These are phyloP conservation scores for Alliaria petiolata DNA, from an alignment of 345 rosid species.

Conservation along the genomic window DNA sequence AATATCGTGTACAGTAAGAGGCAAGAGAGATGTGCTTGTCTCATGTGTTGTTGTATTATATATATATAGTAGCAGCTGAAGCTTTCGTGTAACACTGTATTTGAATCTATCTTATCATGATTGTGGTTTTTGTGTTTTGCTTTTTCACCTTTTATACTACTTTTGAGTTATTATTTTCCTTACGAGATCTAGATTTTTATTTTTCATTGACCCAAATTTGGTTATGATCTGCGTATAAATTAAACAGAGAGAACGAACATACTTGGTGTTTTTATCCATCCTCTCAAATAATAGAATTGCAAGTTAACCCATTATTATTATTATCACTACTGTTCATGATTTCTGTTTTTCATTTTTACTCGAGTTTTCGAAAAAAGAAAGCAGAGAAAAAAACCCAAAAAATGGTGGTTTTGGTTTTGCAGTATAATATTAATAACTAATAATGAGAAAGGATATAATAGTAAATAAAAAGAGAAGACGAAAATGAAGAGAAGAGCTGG, in stretches of 20 bases:
- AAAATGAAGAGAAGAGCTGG: background rate
- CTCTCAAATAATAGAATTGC: too few species aligned
- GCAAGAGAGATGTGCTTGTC: conserved; percentile 11
- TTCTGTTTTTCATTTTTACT: background rate
- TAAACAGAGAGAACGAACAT: too few species aligned
- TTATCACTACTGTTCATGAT: background rate
- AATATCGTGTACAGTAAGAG: conserved; percentile 15
- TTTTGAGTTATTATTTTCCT: background rate
- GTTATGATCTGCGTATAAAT: too few species aligned
- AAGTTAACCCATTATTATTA: background rate
- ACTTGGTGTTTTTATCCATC: too few species aligned
- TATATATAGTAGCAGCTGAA: background rate
- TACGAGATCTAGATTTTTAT: background rate
- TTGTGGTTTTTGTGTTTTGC: background rate
- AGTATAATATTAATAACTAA: background rate
- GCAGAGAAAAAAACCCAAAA: too few species aligned
- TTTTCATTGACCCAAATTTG: background rate
- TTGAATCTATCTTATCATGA: background rate
- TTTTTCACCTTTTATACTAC: background rate
- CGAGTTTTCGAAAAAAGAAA: background rate
- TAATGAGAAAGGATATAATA: background rate
- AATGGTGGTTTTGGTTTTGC: background rate
- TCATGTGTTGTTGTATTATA: conserved; percentile 1
- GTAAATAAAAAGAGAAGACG: background rate
- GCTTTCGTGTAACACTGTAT: background rate